Evolutionary conservation across 805 yeast genomes (phyloP).

Genomic region (Lipomyces chichibuensis): DNA sequence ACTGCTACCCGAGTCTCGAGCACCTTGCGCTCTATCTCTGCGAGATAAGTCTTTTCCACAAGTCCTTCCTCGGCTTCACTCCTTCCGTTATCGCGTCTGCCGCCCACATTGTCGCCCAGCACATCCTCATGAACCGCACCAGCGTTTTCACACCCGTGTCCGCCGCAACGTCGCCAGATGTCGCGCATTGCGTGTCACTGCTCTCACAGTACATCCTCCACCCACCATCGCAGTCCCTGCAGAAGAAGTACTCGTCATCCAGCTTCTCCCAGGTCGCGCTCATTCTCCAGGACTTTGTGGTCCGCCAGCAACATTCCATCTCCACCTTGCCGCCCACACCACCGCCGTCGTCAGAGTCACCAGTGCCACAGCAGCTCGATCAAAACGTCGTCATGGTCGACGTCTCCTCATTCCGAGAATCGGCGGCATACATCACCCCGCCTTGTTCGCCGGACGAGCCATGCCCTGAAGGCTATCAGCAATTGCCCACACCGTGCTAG

Average conservation of each 20-base stretch:
- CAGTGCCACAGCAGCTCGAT: not conserved
- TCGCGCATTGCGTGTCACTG: constrained; percentile 42
- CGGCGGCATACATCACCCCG: constrained; percentile 26
- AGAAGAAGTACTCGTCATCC: constrained; percentile 45
- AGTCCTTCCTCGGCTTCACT: constrained; percentile 39
- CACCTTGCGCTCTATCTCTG: constrained; percentile 44
- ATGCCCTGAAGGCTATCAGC: not conserved
- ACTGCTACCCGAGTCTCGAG: constrained; percentile 32
- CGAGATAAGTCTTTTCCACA: constrained; percentile 45
- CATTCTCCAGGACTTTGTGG: constrained; percentile 35
- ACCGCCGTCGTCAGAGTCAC: constrained; percentile 26
- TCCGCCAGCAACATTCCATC: constrained; percentile 26
- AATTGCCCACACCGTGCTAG: not conserved
- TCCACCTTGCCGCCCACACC: constrained; percentile 32
- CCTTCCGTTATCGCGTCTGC: constrained; percentile 45
- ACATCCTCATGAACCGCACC: constrained; percentile 26
- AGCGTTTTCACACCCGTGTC: not conserved
- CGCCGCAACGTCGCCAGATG: constrained; percentile 27
- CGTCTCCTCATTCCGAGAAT: no score
- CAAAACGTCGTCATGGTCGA: constrained; percentile 7
- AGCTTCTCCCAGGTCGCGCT: constrained; percentile 34
- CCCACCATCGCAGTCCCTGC: constrained; percentile 45
- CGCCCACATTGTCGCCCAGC: constrained; percentile 45
- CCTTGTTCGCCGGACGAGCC: constrained; percentile 32
- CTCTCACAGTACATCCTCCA: constrained; percentile 44